These are phyloP conservation scores for Geosmithia flava DNA, from an alignment of 2,329 filamentous ascomycete genomes.

Conservation along the genomic window DNA sequence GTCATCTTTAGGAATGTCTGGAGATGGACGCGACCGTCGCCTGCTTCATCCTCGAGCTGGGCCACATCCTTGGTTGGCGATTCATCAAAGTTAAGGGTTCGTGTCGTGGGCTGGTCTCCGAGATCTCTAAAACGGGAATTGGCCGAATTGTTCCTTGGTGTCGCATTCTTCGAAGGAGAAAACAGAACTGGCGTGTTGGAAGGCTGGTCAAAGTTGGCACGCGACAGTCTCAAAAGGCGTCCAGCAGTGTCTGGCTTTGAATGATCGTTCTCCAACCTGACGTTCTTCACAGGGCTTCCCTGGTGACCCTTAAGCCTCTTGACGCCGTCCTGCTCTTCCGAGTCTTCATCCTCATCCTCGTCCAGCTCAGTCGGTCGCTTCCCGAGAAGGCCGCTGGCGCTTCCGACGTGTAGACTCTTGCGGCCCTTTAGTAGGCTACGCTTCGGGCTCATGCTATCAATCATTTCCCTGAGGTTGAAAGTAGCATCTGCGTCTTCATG, in stretches of 20 bases:
- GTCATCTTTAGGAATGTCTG: conserved; percentile 93
- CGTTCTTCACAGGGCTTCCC: conserved; percentile 64
- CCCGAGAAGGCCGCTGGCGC: conserved; percentile 59
- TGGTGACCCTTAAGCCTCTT: conserved; percentile 63
- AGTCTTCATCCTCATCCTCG: conserved; percentile 45
- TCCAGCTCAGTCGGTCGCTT: conserved; percentile 65
- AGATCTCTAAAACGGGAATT: conserved; percentile 43
- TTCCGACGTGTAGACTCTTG: conserved; percentile 67
- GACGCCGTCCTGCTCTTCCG: conserved; percentile 44
- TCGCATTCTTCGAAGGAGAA: conserved; percentile 28
- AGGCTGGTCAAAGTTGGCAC: conserved; percentile 29
- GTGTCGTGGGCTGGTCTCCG: conserved; percentile 30
- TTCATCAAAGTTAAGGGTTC: conserved; percentile 31
- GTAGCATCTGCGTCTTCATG: conserved; percentile 49
- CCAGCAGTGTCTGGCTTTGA: conserved; percentile 56
- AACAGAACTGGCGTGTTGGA: conserved; percentile 31
- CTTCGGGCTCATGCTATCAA: conserved; percentile 65
- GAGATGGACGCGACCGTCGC: conserved; percentile 55
- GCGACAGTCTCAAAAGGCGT: conserved; percentile 36
- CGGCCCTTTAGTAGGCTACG: conserved; percentile 54
- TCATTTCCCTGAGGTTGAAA: conserved; percentile 62
- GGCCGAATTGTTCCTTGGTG: conserved; percentile 41
- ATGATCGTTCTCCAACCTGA: conserved; percentile 57
- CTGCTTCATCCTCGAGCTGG: conserved; percentile 33
- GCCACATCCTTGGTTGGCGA: conserved; percentile 24